phyloP scores from a whole-genome alignment of 2,329 filamentous ascomycete species.

The Penicillium sp. region DNA sequence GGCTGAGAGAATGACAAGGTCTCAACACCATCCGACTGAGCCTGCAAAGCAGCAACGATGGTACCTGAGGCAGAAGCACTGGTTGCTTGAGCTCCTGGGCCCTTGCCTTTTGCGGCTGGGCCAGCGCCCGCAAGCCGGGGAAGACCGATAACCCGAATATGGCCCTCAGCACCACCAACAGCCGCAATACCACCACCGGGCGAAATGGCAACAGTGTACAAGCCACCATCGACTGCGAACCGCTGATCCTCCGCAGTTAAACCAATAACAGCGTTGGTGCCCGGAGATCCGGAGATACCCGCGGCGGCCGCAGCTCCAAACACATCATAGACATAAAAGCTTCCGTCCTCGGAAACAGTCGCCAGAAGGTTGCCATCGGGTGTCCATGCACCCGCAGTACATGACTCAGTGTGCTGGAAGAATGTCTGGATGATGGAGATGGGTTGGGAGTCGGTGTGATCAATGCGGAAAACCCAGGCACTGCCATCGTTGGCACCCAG shows the following conservation, averaged over 20 bases:
- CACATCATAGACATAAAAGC: slow-evolving; percentile 88
- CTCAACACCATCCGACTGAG: slow-evolving; percentile 77
- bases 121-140: slow-evolving; percentile 58
- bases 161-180: slow-evolving; percentile 82
- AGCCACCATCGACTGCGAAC: slow-evolving; percentile 85
- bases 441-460: slow-evolving; percentile 61
- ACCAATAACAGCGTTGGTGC: slow-evolving; percentile 67
- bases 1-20: slow-evolving; percentile 65
- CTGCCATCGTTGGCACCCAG: slow-evolving; percentile 87
- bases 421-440: slow-evolving; percentile 86
- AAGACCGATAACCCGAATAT: slow-evolving; percentile 80
- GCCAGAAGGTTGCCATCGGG: slow-evolving; percentile 82
- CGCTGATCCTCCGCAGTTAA: slow-evolving; percentile 81
- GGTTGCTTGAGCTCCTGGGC: slow-evolving; percentile 34
- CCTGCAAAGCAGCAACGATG: slow-evolving; percentile 80
- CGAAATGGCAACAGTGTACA: slow-evolving; percentile 84
- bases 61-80: slow-evolving; percentile 56
- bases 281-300: slow-evolving; percentile 56
- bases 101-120: slow-evolving; percentile 52
- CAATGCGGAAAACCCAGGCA: slow-evolving; percentile 93
- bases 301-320: slow-evolving; percentile 74
- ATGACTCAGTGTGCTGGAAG: slow-evolving; percentile 82
- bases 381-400: slow-evolving; percentile 89
- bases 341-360: slow-evolving; percentile 85
- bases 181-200: slow-evolving; percentile 77